phyloP scores from a whole-genome alignment of 1,139 yeast genomes.

The Debaryomyces coudertii region DNA sequence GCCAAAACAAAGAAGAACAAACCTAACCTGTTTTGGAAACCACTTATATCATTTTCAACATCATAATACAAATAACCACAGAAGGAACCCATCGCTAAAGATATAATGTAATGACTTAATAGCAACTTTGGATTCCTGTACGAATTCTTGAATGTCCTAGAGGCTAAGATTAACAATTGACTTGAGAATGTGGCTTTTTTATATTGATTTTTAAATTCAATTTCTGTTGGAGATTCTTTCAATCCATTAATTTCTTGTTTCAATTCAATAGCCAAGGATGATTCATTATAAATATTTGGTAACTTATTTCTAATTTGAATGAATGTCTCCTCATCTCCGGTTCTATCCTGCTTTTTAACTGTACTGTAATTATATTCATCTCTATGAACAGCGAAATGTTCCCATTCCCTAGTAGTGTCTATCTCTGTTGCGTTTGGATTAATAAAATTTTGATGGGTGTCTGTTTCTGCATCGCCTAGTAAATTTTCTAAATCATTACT shows the following conservation, averaged over 20 bases:
- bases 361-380: slow-evolving; percentile 56
- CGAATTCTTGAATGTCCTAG: slow-evolving; percentile 87
- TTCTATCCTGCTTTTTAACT: slow-evolving; percentile 20
- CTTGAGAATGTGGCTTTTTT: slow-evolving; percentile 58
- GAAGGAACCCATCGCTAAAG: slow-evolving; percentile 75
- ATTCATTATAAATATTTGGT: slow-evolving; percentile 50
- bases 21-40: slow-evolving; percentile 94
- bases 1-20: slow-evolving; percentile 88
- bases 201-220: slow-evolving; percentile 42
- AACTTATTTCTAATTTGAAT: slow-evolving; percentile 37
- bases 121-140: slow-evolving; percentile 89
- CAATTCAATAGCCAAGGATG: slow-evolving; percentile 52
- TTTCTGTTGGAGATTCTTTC: slow-evolving; percentile 31
- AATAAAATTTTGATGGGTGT: slow-evolving; percentile 43
- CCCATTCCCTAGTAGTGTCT: slow-evolving; percentile 83
- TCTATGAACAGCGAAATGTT: slow-evolving; percentile 82
- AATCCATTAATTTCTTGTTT: slow-evolving; percentile 49
- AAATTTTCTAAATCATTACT: slow-evolving; percentile 24
- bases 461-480: slow-evolving; percentile 31
- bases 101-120: slow-evolving; percentile 78
- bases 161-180: slow-evolving; percentile 72
- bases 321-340: slow-evolving; percentile 33
- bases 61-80: slow-evolving; percentile 86
- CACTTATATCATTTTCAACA: slow-evolving; percentile 85
- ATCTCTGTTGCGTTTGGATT: slow-evolving; percentile 31